Evolutionary conservation across 163 green algal genomes (phyloP).

Genomic region (Coccomyxa subellipsoidea): DNA sequence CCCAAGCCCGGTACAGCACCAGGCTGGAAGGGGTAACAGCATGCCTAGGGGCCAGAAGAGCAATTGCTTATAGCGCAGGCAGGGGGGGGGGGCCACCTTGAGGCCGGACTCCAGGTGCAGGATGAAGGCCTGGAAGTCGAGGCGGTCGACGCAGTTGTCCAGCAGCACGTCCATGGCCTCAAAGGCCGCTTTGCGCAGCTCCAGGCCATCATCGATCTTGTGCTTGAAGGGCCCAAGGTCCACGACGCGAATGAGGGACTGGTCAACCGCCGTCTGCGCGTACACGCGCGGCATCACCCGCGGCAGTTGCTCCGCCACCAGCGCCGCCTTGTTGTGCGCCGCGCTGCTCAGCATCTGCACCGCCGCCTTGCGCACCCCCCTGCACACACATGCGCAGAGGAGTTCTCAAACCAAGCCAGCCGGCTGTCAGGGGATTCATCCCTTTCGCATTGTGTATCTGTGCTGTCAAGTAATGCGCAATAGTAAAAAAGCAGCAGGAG

Average conservation of each 20-base stretch:
- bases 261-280: conserved; percentile 73
- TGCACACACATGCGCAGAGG: conserved; percentile 6
- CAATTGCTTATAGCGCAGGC: background rate
- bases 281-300: conserved; percentile 81
- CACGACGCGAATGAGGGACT: conserved; percentile 69
- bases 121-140: conserved; percentile 48
- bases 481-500: too few species aligned
- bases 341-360: conserved; percentile 71
- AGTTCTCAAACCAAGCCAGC: background rate
- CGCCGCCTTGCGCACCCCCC: conserved; percentile 77
- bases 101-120: conserved; percentile 57
- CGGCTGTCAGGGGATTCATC: too few species aligned
- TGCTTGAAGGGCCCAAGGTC: conserved; percentile 97
- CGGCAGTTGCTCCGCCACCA: conserved; percentile 68
- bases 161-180: conserved; percentile 92
- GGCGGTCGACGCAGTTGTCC: conserved; percentile 46
- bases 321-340: conserved; percentile 72
- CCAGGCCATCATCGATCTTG: conserved; percentile 93
- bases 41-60: background rate
- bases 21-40: too few species aligned
- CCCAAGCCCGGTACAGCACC: too few species aligned
- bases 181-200: conserved; percentile 92
- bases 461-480: too few species aligned
- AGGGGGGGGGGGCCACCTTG: conserved; percentile 22
- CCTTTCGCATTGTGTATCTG: too few species aligned